Conservation (phyloP, 768 basidiomycete species). For the Xerocomellus chrysenteron region DNA sequence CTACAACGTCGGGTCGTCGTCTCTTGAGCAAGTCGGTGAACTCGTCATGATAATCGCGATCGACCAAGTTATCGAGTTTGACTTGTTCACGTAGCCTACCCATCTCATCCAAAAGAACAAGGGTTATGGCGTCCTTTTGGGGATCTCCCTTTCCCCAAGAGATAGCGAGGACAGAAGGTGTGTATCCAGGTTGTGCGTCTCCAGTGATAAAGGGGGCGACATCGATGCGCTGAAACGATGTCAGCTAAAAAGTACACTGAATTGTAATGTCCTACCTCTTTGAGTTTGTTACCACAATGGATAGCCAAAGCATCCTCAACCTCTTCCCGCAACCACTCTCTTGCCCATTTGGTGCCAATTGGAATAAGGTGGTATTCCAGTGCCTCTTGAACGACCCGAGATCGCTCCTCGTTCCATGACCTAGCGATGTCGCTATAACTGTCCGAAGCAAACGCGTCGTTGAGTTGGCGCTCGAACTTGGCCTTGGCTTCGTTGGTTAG, state of each 20-base stretch:
- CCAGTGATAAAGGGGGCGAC: slow-evolving; percentile 69
- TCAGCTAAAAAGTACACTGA: slow-evolving; percentile 11
- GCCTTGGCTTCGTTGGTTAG: slow-evolving; percentile 61
- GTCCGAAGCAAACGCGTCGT: slow-evolving; percentile 81
- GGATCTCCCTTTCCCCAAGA: slow-evolving; percentile 97
- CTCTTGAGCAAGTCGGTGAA: slow-evolving; percentile 82
- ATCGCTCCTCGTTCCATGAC: slow-evolving; percentile 89
- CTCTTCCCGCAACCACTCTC: slow-evolving; percentile 86
- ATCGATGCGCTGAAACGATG: slow-evolving; percentile 65
- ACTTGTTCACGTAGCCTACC: slow-evolving; percentile 90
- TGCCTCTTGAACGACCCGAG: slow-evolving; percentile 73
- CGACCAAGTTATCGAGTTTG: slow-evolving; percentile 84
- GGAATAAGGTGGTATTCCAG: slow-evolving; percentile 83
- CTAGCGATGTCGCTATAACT: slow-evolving; percentile 80
- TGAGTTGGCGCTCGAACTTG: slow-evolving; percentile 73
- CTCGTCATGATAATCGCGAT: slow-evolving; percentile 63
- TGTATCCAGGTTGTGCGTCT: slow-evolving; percentile 67
- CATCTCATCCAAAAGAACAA: slow-evolving; percentile 83
- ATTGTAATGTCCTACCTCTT: slow-evolving; percentile 51
- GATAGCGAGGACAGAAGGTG: slow-evolving; percentile 78
- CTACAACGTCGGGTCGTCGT: slow-evolving; percentile 84
- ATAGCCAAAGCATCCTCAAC: slow-evolving; percentile 81
- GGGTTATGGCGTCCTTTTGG: slow-evolving; percentile 81
- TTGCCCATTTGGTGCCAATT: slow-evolving; percentile 80
- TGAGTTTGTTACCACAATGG: slow-evolving; percentile 65